These are phyloP conservation scores for Fusarium guadeloupense DNA, from an alignment of 2,329 filamentous ascomycete genomes.

Conservation along the genomic window DNA sequence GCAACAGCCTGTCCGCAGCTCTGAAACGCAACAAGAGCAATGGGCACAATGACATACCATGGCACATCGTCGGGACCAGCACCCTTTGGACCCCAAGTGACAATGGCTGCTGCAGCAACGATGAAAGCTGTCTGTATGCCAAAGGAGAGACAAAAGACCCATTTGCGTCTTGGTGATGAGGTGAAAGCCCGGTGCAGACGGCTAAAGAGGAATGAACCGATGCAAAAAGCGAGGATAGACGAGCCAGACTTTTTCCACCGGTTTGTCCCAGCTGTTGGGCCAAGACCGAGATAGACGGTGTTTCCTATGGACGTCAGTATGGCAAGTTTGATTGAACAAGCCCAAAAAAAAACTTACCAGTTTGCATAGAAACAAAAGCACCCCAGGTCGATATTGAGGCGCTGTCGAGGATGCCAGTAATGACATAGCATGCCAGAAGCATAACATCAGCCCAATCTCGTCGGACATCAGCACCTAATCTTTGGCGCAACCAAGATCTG, in stretches of 20 bases:
- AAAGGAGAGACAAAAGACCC: conserved; percentile 71
- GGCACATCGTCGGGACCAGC: conserved; percentile 55
- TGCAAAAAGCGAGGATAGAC: conserved; percentile 75
- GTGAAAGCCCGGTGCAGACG: conserved; percentile 69
- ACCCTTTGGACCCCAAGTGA: conserved; percentile 57
- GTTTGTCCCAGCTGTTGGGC: conserved; percentile 58
- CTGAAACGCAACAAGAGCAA: conserved; percentile 78
- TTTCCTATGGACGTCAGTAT: conserved; percentile 61
- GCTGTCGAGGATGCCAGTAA: conserved; percentile 81
- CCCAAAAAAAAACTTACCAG: conserved; percentile 60
- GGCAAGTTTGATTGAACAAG: background rate
- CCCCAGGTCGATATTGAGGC: conserved; percentile 80
- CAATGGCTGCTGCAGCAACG: conserved; percentile 61
- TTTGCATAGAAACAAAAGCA: conserved; percentile 86
- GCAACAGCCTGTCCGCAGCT: conserved; percentile 81
- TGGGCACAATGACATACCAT: conserved; percentile 71
- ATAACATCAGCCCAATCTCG: conserved; percentile 73
- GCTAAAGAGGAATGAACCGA: conserved; percentile 77
- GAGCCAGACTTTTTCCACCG: conserved; percentile 67
- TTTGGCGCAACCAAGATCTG: conserved; percentile 31
- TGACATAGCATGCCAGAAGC: conserved; percentile 76
- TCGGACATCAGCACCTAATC: conserved; percentile 36
- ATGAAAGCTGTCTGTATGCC: conserved; percentile 61
- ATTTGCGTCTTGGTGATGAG: conserved; percentile 63
- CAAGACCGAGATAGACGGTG: conserved; percentile 81